These are phyloP conservation scores for Venustampulla echinocandica DNA, from an alignment of 495 filamentous ascomycete species.

Conservation along the genomic window DNA sequence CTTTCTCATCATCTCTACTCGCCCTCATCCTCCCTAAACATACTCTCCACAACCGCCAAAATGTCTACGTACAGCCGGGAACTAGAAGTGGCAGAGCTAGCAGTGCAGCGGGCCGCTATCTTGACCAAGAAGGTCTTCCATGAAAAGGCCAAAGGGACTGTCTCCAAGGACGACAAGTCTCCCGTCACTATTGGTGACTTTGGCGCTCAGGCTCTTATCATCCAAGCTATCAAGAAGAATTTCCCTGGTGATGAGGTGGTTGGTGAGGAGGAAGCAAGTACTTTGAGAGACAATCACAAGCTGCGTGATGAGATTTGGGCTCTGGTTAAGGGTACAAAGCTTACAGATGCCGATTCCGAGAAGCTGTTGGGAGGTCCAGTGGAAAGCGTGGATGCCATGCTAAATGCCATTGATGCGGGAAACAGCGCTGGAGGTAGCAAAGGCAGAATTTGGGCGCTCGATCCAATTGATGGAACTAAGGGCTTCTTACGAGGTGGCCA, in stretches of 20 bases:
- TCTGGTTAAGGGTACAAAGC: constrained; percentile 58
- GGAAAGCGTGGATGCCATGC: constrained; percentile 61
- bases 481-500: constrained; percentile 96
- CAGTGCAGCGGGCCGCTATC: constrained; percentile 79
- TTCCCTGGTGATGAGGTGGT: constrained; percentile 90
- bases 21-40: background rate
- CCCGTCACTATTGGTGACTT: constrained; percentile 98
- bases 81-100: constrained; percentile 77
- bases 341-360: constrained; percentile 60
- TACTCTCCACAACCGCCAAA: constrained; percentile 11
- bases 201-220: constrained; percentile 93
- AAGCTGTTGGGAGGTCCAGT: constrained; percentile 62
- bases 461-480: constrained; percentile 96
- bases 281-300: constrained; percentile 57
- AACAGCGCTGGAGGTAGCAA: constrained; percentile 67
- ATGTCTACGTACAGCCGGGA: constrained; percentile 63
- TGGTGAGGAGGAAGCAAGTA: constrained; percentile 84
- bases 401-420: constrained; percentile 77
- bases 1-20: constrained; percentile 17
- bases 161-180: constrained; percentile 89
- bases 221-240: constrained; percentile 74
- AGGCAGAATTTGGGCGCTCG: constrained; percentile 91
- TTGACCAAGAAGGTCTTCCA: constrained; percentile 92
- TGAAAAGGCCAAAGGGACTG: constrained; percentile 83
- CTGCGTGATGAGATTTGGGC: constrained; percentile 73